Evolutionary conservation across 805 yeast genomes (phyloP).

Genomic region (Ogataea angusta): DNA sequence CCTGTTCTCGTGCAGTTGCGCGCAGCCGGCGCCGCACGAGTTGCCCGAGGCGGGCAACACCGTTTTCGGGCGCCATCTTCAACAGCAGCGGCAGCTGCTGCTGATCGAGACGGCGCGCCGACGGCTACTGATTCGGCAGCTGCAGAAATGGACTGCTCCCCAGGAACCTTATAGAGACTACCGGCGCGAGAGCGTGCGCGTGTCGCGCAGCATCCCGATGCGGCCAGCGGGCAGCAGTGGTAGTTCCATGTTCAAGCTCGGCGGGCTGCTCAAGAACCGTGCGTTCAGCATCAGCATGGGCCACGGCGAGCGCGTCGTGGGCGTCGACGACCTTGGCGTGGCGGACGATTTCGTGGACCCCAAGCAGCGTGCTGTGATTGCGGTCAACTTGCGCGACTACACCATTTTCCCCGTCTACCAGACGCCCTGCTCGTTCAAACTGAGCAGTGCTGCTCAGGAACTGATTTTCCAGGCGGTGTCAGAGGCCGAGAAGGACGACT

Average conservation of each 20-base stretch:
- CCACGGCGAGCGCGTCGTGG: slow-evolving; percentile 36
- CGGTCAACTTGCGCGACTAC: slow-evolving; percentile 44
- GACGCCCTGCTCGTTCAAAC: slow-evolving; percentile 46
- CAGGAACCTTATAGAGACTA: slow-evolving; percentile 1
- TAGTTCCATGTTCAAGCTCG: slow-evolving; percentile 25
- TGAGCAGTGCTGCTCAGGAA: slow-evolving; percentile 39
- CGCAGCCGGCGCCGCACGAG: slow-evolving; percentile 28
- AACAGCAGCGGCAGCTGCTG: slow-evolving; percentile 49
- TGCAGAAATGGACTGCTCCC: slow-evolving; percentile 1
- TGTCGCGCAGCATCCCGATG: slow-evolving; percentile 7
- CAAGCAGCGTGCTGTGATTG: slow-evolving; percentile 48
- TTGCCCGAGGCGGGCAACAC: slow-evolving; percentile 39
- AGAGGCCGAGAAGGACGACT: slow-evolving; percentile 63
- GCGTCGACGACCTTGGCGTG: slow-evolving; percentile 59
- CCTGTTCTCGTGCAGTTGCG: slow-evolving; percentile 43
- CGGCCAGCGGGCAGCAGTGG: slow-evolving; percentile 2
- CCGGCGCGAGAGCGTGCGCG: slow-evolving; percentile 6
- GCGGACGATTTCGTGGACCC: slow-evolving; percentile 38
- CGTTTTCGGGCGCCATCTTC: slow-evolving; percentile 45
- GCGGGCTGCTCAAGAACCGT: slow-evolving; percentile 41
- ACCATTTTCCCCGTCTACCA: slow-evolving; percentile 52
- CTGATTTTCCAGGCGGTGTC: slow-evolving; percentile 63
- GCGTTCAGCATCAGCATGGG: slow-evolving; percentile 56
- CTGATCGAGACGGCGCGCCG: slow-evolving; percentile 43
- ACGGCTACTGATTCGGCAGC: slow-evolving; percentile 1